A percentile compares a stretch with the other conserved stretches of the same genome.
Conservation (phyloP, 176 grass and related monocot species). For the Tillandsia leiboldiana region DNA sequence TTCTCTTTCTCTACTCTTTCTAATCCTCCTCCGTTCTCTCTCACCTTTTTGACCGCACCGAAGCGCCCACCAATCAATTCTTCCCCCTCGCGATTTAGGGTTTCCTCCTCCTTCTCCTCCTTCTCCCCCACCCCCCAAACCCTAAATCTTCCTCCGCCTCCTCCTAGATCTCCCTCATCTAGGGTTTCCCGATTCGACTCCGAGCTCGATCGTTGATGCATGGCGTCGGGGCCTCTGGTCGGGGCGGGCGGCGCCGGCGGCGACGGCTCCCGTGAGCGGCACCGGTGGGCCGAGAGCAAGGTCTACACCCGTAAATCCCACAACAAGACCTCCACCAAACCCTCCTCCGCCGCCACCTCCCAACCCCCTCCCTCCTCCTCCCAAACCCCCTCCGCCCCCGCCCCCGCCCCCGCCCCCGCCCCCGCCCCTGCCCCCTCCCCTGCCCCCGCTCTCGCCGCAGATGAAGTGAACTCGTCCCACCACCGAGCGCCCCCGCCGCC, state of each 20-base stretch:
- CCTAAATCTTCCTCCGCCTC: conserved; percentile 1
- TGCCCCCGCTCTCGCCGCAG: conserved; percentile 7
- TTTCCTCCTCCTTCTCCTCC: conserved; percentile 5
- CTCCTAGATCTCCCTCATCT: conserved; percentile 10
- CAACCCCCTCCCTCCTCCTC: conserved; percentile 23
- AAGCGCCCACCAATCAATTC: neutral
- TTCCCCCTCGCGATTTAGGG: neutral
- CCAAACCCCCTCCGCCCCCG: conserved; percentile 19
- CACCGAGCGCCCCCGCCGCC: neutral
- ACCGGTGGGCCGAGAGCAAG: conserved; percentile 68
- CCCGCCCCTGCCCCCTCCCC: conserved; percentile 4
- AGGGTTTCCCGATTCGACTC: conserved; percentile 21
- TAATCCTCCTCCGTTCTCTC: neutral
- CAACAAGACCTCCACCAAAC: conserved; percentile 40
- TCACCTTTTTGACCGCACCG: conserved; percentile 1
- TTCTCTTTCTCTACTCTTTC: neutral
- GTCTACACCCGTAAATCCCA: conserved; percentile 69
- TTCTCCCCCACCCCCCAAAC: neutral
- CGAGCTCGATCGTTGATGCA: conserved; percentile 27
- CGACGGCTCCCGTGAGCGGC: conserved; percentile 11
- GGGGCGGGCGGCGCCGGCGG: conserved; percentile 12
- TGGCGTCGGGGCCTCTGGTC: conserved; percentile 37
- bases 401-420: neutral
- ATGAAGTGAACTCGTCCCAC: conserved; percentile 19
- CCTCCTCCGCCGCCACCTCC: conserved; percentile 22